Percentiles rank a stretch among this genome's conserved stretches.
Evolutionary conservation across 768 basidiomycete genomes (phyloP).

Genomic region (Naganishia vaughanmartiniae): DNA sequence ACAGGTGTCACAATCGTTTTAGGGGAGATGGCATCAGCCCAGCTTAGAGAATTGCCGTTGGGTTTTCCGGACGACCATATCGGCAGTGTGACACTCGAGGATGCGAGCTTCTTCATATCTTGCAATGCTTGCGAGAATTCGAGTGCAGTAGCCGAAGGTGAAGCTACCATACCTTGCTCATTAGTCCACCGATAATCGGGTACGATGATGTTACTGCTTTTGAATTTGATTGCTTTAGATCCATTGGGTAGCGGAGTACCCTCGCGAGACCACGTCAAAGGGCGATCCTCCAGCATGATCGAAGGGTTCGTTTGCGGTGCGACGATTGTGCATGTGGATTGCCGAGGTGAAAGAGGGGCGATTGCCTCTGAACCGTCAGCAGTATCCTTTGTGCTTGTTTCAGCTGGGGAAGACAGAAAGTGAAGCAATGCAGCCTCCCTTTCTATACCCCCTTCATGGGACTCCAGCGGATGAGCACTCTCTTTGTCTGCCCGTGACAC

Average conservation of each 20-base stretch:
- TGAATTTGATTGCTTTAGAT: constrained; percentile 15
- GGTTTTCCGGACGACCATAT: not conserved
- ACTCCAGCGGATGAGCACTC: not conserved
- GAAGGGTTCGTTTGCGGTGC: constrained; percentile 3
- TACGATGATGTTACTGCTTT: constrained; percentile 27
- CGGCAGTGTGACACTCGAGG: constrained; percentile 6
- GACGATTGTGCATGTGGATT: constrained; percentile 1
- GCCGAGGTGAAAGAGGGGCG: not conserved
- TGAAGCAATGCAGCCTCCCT: not conserved
- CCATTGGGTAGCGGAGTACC: constrained; percentile 2
- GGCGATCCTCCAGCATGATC: constrained; percentile 18
- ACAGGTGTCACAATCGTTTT: constrained; percentile 28
- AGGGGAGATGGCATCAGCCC: constrained; percentile 14
- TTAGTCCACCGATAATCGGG: constrained; percentile 30
- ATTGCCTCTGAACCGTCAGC: not conserved
- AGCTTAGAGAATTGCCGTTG: not conserved
- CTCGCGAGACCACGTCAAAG: constrained; percentile 8
- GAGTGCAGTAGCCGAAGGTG: constrained; percentile 36
- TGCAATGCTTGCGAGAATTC: constrained; percentile 30
- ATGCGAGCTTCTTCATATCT: constrained; percentile 32
- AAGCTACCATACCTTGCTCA: constrained; percentile 23
- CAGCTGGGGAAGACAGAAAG: not conserved
- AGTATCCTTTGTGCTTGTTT: constrained; percentile 2
- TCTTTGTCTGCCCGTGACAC: not conserved
- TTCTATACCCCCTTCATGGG: not conserved